Base-by-base conservation (phyloP, 495 filamentous ascomycete species). In the Xylaria curta region DNA sequence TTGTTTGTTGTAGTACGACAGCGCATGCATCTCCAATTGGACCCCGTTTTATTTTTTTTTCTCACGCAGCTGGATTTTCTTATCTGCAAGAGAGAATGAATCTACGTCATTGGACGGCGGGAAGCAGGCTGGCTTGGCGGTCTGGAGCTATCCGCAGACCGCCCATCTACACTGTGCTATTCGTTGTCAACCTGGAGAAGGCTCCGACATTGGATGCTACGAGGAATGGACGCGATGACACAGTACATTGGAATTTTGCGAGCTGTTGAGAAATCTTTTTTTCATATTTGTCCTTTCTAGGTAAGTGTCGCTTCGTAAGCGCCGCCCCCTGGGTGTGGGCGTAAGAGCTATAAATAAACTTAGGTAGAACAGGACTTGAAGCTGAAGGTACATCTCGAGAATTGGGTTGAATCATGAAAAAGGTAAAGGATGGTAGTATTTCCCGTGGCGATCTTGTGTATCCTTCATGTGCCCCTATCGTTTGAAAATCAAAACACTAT, bases 281-380 rank as follows among this genome's bases (percentile, higher is more conserved):
- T 38, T 62, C 15, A 28, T 44, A 7, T 42, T 44, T 63, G 13
- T 28, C 60, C 28, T 63, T 60, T 12, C 31, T 60, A 40, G 58
- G 28, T 60, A 38, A 60, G 7, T 60, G 31, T 38, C 8, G 7
- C 38, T 40, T 38, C 6, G 58, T 38, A 21, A 60, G 28, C 19
- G 33, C n/a, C 38, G 36, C 19, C 47, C 47, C n/a, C 60, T 4
- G 21, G 42, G 63, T 21, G 63, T 66, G 63, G 31, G 2, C 26
- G 26, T 66, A 53, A 53, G 28, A 46, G 44, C 42, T 66, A 66
- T 66, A 33, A 66, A 66, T 66, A 66, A 51, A 66, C 46, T 8
- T 19, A 44, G 19, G 38, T 26, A 24, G 26, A 51, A 36, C 17
- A 36, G 10, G 19, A n/a, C 44, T 53, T 53, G 13, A 38, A 28